Conservation (phyloP, 2,329 filamentous ascomycete genomes). For the Colletotrichum sp. region DNA sequence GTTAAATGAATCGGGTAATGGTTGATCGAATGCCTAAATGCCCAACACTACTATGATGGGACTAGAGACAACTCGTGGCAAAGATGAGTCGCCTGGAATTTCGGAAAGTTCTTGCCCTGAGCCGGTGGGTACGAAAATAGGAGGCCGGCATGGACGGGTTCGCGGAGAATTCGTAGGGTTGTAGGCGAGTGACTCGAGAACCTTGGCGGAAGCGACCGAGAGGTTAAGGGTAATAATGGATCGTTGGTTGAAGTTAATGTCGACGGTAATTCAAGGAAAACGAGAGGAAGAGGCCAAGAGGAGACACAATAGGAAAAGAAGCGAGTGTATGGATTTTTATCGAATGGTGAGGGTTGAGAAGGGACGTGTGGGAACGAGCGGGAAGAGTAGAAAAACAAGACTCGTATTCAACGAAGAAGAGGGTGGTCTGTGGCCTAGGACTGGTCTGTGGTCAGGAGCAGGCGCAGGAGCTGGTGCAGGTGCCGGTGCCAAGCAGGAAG, state of each 20-base stretch:
- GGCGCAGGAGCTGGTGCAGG: background rate
- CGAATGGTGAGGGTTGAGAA: background rate
- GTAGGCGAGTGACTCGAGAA: background rate
- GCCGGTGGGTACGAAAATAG: conserved; percentile 10
- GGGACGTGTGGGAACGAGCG: conserved; percentile 3
- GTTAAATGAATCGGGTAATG: background rate
- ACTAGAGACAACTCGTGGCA: background rate
- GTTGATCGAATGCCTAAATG: background rate
- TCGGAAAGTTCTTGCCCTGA: conserved; percentile 4
- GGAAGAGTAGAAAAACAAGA: conserved; percentile 17
- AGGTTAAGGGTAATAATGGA: background rate
- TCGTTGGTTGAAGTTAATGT: background rate
- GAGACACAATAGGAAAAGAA: background rate
- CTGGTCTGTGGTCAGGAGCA: background rate
- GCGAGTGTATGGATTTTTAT: conserved; percentile 13
- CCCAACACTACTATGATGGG: background rate
- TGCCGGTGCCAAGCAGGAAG: background rate
- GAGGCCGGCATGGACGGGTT: background rate
- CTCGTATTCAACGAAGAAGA: conserved; percentile 8
- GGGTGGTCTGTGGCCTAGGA: background rate
- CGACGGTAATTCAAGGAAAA: background rate
- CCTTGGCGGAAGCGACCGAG: conserved; percentile 3
- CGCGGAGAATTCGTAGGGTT: background rate
- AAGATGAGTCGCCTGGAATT: conserved; percentile 11
- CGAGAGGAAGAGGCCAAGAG: background rate